A percentile compares a stretch with the other conserved stretches of the same genome.
phyloP scores from a whole-genome alignment of 306 rosid species.

The Sicyos baderoa region DNA sequence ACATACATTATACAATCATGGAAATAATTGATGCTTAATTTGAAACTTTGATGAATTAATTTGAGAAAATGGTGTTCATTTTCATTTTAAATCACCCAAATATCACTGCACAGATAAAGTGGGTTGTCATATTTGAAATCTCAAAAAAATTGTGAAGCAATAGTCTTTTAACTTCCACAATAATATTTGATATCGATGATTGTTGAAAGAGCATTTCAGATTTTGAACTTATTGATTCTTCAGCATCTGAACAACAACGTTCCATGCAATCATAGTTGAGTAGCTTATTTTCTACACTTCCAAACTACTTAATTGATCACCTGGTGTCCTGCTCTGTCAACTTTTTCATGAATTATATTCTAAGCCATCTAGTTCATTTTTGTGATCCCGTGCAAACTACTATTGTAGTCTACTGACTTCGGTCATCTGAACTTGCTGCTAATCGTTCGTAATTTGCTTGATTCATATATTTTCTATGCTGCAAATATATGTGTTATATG shows the following conservation, averaged over 20 bases:
- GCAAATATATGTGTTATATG: constrained; percentile 7
- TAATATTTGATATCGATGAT: constrained; percentile 3
- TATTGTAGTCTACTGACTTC: background rate
- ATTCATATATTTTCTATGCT: background rate
- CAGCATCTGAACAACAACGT: constrained; percentile 4
- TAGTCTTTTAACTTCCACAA: background rate
- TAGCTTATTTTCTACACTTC: background rate
- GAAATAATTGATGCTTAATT: background rate
- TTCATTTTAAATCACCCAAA: background rate
- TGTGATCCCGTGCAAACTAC: background rate
- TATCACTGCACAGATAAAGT: background rate
- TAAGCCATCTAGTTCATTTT: constrained; percentile 9
- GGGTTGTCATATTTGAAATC: background rate
- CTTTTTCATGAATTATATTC: background rate
- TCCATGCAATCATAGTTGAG: background rate
- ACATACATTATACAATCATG: background rate
- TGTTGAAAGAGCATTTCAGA: background rate
- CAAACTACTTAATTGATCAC: background rate
- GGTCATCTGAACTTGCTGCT: background rate
- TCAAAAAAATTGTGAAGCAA: background rate
- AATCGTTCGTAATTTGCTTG: background rate
- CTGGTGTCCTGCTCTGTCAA: constrained; percentile 3
- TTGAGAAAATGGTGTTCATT: background rate
- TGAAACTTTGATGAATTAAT: background rate
- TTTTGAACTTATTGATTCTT: constrained; percentile 4